Evolutionary conservation across 2,329 filamentous ascomycete species (phyloP).

Genomic region (Botrytis galanthina): DNA sequence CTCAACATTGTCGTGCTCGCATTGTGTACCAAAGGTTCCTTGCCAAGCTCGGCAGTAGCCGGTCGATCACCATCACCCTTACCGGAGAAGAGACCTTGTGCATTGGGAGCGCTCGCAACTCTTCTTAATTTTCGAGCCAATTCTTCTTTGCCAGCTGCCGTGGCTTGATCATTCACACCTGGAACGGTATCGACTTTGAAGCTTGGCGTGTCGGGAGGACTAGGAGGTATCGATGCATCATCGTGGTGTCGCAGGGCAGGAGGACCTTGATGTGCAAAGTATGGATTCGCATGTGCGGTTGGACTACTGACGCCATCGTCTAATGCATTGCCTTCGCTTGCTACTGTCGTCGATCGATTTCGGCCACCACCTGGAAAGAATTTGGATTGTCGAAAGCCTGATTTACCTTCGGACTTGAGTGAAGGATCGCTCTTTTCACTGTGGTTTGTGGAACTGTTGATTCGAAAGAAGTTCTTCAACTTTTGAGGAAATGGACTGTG

Average conservation of each 20-base stretch:
- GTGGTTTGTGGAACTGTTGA: slow-evolving; percentile 49
- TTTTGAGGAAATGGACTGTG: slow-evolving; percentile 64
- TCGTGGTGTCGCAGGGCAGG: slow-evolving; percentile 93
- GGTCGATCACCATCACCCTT: slow-evolving; percentile 65
- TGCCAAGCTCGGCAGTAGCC: slow-evolving; percentile 80
- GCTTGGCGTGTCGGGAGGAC: slow-evolving; percentile 84
- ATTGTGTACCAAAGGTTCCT: slow-evolving; percentile 68
- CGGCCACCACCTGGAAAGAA: slow-evolving; percentile 87
- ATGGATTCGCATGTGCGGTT: slow-evolving; percentile 92
- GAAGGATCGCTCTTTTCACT: slow-evolving; percentile 42
- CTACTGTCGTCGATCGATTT: slow-evolving; percentile 84
- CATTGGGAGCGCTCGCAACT: slow-evolving; percentile 95
- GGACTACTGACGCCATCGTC: slow-evolving; percentile 90
- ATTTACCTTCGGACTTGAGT: slow-evolving; percentile 39
- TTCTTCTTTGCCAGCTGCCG: slow-evolving; percentile 84
- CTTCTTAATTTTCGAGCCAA: slow-evolving; percentile 86
- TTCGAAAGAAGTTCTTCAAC: slow-evolving; percentile 69
- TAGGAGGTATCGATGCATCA: slow-evolving; percentile 86
- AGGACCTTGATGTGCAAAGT: slow-evolving; percentile 94
- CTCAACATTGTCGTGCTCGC: slow-evolving; percentile 50
- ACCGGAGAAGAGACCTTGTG: slow-evolving; percentile 80
- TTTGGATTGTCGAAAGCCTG: slow-evolving; percentile 75
- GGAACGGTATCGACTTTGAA: slow-evolving; percentile 70
- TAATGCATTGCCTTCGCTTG: slow-evolving; percentile 86
- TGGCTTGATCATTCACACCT: slow-evolving; percentile 61